Conservation (phyloP, 176 grass and related monocot species). For the Saccharum officinarum region DNA sequence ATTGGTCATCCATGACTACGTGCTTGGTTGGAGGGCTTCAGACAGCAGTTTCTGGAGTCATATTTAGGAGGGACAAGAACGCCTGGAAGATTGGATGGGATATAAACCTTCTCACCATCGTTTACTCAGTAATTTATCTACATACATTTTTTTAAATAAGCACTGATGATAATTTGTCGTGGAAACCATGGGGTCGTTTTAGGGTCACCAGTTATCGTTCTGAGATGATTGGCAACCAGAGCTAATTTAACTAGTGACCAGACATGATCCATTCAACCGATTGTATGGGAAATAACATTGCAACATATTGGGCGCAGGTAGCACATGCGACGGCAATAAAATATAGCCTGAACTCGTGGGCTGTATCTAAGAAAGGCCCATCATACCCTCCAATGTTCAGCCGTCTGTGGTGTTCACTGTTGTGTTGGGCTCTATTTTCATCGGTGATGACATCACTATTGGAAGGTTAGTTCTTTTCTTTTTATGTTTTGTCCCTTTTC, state of each 20-base stretch:
- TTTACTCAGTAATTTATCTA: constrained; percentile 47
- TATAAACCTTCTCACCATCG: constrained; percentile 46
- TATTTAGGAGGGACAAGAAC: constrained; percentile 44
- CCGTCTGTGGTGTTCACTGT: constrained; percentile 47
- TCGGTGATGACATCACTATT: constrained; percentile 39
- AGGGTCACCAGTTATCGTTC: not conserved
- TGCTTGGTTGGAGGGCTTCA: constrained; percentile 61
- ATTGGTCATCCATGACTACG: constrained; percentile 58
- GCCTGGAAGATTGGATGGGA: constrained; percentile 62
- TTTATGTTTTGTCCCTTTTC: not conserved
- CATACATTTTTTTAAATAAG: not conserved
- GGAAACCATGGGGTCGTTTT: too few species aligned
- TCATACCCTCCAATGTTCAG: constrained; percentile 60
- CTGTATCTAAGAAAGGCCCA: constrained; percentile 46
- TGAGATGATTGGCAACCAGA: not conserved
- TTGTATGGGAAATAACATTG: not conserved
- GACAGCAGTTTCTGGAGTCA: constrained; percentile 42
- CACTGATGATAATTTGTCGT: not conserved
- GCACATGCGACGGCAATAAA: constrained; percentile 43
- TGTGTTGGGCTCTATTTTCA: constrained; percentile 34
- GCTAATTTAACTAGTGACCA: not conserved
- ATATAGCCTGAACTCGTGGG: constrained; percentile 59
- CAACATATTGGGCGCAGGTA: constrained; percentile 34
- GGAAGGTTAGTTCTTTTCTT: constrained; percentile 34
- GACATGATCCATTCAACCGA: not conserved